Conservation (phyloP, 768 basidiomycete species). For the Favolaschia claudopus region DNA sequence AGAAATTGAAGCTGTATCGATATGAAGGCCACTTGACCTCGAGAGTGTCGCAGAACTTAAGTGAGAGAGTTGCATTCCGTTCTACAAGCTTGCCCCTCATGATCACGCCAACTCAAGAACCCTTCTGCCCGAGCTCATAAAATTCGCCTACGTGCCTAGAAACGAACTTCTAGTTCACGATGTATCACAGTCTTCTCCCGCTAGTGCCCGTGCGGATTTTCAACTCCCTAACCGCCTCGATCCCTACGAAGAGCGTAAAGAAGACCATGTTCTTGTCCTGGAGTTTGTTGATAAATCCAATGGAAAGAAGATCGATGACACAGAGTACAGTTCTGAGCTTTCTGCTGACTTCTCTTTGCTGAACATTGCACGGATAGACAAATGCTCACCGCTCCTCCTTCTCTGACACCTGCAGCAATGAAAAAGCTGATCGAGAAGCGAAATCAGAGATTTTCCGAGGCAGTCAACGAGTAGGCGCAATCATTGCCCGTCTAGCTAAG, state of each 20-base stretch:
- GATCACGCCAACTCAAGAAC: slow-evolving; percentile 52
- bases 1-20: slow-evolving; percentile 5
- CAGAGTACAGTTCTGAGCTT: slow-evolving; percentile 32
- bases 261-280: slow-evolving; percentile 54
- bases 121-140: slow-evolving; percentile 81
- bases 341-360: neutral
- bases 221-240: slow-evolving; percentile 40
- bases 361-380: slow-evolving; percentile 17
- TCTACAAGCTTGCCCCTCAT: neutral
- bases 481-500: neutral
- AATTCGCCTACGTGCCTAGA: slow-evolving; percentile 81
- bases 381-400: slow-evolving; percentile 37
- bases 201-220: slow-evolving; percentile 42
- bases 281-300: slow-evolving; percentile 49
- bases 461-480: slow-evolving; percentile 69
- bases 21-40: slow-evolving; percentile 77
- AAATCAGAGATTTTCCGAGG: slow-evolving; percentile 67
- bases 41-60: slow-evolving; percentile 83
- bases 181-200: slow-evolving; percentile 32
- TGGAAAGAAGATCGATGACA: slow-evolving; percentile 40
- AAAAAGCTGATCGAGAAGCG: slow-evolving; percentile 78
- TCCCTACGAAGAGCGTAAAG: slow-evolving; percentile 40
- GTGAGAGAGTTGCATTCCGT: slow-evolving; percentile 49
- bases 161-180: slow-evolving; percentile 66
- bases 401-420: slow-evolving; percentile 62